Base-by-base conservation (phyloP, 2,329 filamentous ascomycete species). In the Aspergillus versicolor region DNA sequence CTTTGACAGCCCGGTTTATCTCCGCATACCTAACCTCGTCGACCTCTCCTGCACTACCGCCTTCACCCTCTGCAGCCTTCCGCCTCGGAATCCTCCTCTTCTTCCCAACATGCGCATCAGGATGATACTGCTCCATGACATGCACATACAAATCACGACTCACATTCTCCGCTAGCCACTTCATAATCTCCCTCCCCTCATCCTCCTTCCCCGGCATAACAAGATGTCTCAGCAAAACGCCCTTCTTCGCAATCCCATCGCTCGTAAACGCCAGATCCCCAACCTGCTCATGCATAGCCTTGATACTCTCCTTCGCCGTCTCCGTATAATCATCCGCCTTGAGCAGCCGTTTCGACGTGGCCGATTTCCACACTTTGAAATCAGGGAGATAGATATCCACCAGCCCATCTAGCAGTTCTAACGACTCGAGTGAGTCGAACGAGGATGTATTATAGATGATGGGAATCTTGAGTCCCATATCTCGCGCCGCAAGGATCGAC, bases 341-440 rank as follows among this genome's bases (percentile, higher is more conserved):
- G 37, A 94, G 80, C 30, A 94, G 76, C 11, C 90, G 80, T 65
- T 83, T 87, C 19, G 88, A 88, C 1, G 88, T 88, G 21, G 72
- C 77, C 2, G 80, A 72, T 27, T 83, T 83, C 90, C 89, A 94
- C 9, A 92, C 85, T 72, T 95, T 94, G 79, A 94, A 94, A 69
- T 95, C 90, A 0, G 90, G 88, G n/a, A 95, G 78, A 69, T 94
- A 95, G 44, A 95, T 91, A 70, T 94, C 90, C 0, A 94, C 85
- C 27, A 95, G 77, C 0, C 90, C 90, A 64, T 94, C 87, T 65
- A 95, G 82, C 8, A 94, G 78, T 58, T 85, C 75, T 1, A 95
- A 77, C 0, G 88, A 91, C 2, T 85, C 86, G 0, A 88, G 76
- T 1, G 87, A 91, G 73, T 95, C 91, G 67, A 90, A 95, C 11